Conservation (phyloP, 139 green algal genomes). For the Asterochloris sp. region DNA sequence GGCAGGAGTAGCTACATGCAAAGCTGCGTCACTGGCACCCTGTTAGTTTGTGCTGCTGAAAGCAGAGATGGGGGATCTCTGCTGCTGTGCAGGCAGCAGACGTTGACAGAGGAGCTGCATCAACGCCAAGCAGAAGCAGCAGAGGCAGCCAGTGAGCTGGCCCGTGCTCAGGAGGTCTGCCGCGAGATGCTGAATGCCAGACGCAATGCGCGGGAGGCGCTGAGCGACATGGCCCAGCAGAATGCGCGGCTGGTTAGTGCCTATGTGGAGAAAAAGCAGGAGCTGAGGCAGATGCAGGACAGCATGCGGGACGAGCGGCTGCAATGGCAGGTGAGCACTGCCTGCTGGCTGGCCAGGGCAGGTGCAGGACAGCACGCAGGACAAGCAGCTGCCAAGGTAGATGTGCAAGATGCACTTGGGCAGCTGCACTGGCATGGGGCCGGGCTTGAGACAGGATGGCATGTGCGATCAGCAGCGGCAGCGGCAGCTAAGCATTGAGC, state of each 20-base stretch:
- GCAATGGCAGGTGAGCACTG: slow-evolving; percentile 24
- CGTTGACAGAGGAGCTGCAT: neutral
- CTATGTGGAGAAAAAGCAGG: slow-evolving; percentile 47
- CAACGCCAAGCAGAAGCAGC: slow-evolving; percentile 4
- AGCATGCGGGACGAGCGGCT: slow-evolving; percentile 21
- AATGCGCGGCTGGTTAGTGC: slow-evolving; percentile 46
- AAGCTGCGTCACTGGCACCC: too few relatives aligned
- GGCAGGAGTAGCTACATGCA: too few relatives aligned
- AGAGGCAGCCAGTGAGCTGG: slow-evolving; percentile 1
- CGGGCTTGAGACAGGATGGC: too few relatives aligned
- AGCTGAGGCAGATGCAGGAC: slow-evolving; percentile 38
- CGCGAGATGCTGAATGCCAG: slow-evolving; percentile 23
- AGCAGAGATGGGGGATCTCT: too few relatives aligned
- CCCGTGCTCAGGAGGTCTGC: slow-evolving; percentile 10
- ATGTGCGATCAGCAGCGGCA: too few relatives aligned
- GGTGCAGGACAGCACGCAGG: too few relatives aligned
- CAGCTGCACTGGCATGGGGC: too few relatives aligned
- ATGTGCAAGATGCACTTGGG: too few relatives aligned
- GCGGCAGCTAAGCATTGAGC: too few relatives aligned
- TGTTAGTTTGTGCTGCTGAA: too few relatives aligned
- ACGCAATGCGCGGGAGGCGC: slow-evolving; percentile 33
- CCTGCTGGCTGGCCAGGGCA: neutral
- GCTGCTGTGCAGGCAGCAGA: neutral
- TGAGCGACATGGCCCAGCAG: slow-evolving; percentile 51
- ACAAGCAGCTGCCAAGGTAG: too few relatives aligned